Evolutionary conservation across 371 early-diverging fungal species (phyloP).

Genomic region (Mortierella sp.): DNA sequence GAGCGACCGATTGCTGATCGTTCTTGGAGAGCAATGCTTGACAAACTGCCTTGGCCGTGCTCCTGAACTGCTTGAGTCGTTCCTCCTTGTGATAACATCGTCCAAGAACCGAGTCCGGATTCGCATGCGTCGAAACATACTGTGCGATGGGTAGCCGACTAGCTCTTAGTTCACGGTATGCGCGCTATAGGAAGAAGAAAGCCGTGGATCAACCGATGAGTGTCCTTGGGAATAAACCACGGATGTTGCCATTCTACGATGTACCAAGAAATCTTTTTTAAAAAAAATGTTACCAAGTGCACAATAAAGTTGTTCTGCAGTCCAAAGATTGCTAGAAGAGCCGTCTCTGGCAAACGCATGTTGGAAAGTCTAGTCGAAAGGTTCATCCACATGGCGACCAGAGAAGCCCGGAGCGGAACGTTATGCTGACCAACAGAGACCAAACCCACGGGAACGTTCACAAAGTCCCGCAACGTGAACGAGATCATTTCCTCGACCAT

Average conservation of each 20-base stretch:
- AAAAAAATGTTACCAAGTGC: conserved; percentile 27
- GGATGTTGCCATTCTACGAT: no score
- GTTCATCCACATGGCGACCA: conserved; percentile 53
- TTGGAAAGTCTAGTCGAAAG: conserved; percentile 26
- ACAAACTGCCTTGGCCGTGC: conserved; percentile 45
- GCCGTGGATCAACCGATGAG: no score
- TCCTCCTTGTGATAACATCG: conserved; percentile 52
- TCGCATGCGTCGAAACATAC: conserved; percentile 43
- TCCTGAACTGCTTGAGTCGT: conserved; percentile 48
- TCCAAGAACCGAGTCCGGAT: conserved; percentile 48
- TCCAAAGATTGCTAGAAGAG: conserved; percentile 46
- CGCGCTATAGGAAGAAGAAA: conserved; percentile 22
- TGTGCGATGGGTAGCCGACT: conserved; percentile 44
- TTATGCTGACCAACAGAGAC: conserved; percentile 46
- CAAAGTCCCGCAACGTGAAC: conserved; percentile 45
- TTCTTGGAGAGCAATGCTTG: conserved; percentile 42
- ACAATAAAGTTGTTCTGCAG: conserved; percentile 54
- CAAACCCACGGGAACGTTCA: conserved; percentile 44
- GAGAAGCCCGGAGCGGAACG: conserved; percentile 31
- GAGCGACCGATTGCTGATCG: conserved; percentile 46
- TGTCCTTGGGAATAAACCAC: no score
- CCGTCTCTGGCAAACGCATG: conserved; percentile 48
- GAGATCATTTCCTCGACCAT: conserved; percentile 52
- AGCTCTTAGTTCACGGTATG: conserved; percentile 43
- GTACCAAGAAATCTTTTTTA: not conserved